Base-by-base conservation (phyloP, 805 yeast species). In the Diddensiella santjacobensis region DNA sequence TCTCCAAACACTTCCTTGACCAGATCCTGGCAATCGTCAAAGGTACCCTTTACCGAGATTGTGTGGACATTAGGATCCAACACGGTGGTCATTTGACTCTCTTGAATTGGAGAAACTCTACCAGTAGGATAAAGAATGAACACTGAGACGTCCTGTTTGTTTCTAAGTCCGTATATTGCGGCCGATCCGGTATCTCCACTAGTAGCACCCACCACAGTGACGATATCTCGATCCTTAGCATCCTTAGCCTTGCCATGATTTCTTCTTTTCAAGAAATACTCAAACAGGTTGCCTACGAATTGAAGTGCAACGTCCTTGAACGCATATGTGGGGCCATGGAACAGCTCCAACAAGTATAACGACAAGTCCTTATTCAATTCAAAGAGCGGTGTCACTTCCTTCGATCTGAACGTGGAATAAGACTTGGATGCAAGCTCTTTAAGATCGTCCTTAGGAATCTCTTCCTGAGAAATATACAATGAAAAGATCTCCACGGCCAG, bases 141-240 rank as follows among this genome's bases (percentile, higher is more conserved):
- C 19, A 93, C 99, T 24, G 95, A 85, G n/a, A 93, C 96, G 67
- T 93, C 98, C 70, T 89, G 86, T 71, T 93, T 93, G 67, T 95
- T 95, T 71, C 99, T 80, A 58, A 93, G 78, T 47, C 99, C 99
- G 70, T 93, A 93, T 58, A 93, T 93, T 54, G 99, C 99, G 47
- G 99, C 99, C 46, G 96, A 86, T 51, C 99, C 99, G 41, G 99
- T 93, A 63, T 93, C 99, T 64, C 99, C 99, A 41, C 96, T 85
- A 22, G 99, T 93, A 39, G 99, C 99, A 63, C 99, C 99, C 50
- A 93, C 96, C 56, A 93, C 98, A 33, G 99, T 93, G 62, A 93
- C 75, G 51, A 79, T 78, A 58, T 88, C 93, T 65, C 91, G 78
- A 57, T 77, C 75, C 51, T 75, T 77, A 47, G 72, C 73, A 30